A percentile compares a stretch with the other conserved stretches of the same genome.
These are phyloP conservation scores for Clonostachys solani DNA, from an alignment of 2,329 filamentous ascomycete genomes.

Conservation along the genomic window DNA sequence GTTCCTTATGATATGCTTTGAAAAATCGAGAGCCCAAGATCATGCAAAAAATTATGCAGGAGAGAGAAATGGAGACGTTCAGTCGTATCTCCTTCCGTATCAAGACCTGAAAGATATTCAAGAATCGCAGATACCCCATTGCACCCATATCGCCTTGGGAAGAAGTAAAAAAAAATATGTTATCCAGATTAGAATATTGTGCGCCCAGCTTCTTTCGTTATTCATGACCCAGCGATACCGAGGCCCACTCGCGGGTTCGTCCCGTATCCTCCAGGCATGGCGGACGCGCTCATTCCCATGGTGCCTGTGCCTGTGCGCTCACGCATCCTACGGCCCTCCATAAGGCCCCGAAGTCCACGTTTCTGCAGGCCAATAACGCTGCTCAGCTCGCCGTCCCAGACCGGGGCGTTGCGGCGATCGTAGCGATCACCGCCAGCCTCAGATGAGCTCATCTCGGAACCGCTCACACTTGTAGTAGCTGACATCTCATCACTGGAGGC, in stretches of 20 bases:
- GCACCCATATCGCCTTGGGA: too few species aligned
- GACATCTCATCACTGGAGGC: slow-evolving; percentile 44
- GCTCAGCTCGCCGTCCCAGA: slow-evolving; percentile 80
- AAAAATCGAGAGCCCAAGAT: too few species aligned
- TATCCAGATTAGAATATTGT: too few species aligned
- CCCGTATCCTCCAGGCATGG: slow-evolving; percentile 19
- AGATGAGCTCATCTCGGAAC: slow-evolving; percentile 53
- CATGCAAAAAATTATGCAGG: too few species aligned
- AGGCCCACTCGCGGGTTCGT: slow-evolving; percentile 39
- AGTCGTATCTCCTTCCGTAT: too few species aligned
- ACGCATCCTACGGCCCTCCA: slow-evolving; percentile 87
- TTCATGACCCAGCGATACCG: slow-evolving; percentile 39
- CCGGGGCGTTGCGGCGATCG: slow-evolving; percentile 17
- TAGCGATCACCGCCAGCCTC: slow-evolving; percentile 43
- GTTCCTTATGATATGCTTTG: too few species aligned
- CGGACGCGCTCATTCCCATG: slow-evolving; percentile 17
- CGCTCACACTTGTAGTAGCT: slow-evolving; percentile 44
- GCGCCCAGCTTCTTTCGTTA: too few species aligned
- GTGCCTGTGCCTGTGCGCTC: slow-evolving; percentile 52
- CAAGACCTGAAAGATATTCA: too few species aligned
- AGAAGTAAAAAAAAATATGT: too few species aligned
- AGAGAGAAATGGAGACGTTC: too few species aligned
- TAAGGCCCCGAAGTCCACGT: slow-evolving; percentile 81
- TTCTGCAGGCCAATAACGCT: slow-evolving; percentile 96
- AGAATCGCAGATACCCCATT: too few species aligned